Conservation (phyloP, 768 basidiomycete genomes). For the Kockovaella imperatae region DNA sequence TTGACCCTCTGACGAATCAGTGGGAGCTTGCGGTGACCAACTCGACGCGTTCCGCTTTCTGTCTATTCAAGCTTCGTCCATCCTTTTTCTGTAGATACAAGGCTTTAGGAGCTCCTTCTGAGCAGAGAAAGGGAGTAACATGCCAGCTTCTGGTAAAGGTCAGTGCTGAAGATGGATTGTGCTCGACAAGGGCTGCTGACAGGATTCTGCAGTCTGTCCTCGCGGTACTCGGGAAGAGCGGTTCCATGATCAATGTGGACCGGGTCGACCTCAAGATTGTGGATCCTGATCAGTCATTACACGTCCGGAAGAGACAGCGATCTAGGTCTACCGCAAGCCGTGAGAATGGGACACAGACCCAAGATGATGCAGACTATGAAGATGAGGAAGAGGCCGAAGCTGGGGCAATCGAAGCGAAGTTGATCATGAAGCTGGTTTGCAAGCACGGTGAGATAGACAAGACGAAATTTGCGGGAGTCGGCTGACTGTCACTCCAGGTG, state of each 20-base stretch:
- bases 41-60: slow-evolving; percentile 38
- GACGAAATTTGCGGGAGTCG: background rate
- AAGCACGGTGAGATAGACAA: slow-evolving; percentile 34
- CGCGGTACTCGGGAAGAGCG: slow-evolving; percentile 32
- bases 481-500: slow-evolving; percentile 23
- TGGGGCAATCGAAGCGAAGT: slow-evolving; percentile 16
- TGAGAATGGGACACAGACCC: slow-evolving; percentile 5
- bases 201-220: slow-evolving; percentile 28
- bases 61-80: slow-evolving; percentile 32
- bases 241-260: slow-evolving; percentile 25
- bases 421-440: slow-evolving; percentile 40
- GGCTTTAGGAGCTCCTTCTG: slow-evolving; percentile 13
- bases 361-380: slow-evolving; percentile 1
- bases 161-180: slow-evolving; percentile 4
- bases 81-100: slow-evolving; percentile 35
- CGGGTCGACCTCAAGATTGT: slow-evolving; percentile 32
- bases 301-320: background rate
- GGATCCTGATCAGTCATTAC: slow-evolving; percentile 16
- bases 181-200: background rate
- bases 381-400: slow-evolving; percentile 20
- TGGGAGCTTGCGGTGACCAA: slow-evolving; percentile 42
- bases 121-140: slow-evolving; percentile 31
- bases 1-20: slow-evolving; percentile 8
- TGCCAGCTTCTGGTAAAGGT: slow-evolving; percentile 42
- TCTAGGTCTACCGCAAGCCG: background rate